phyloP scores from a whole-genome alignment of 768 basidiomycete genomes.

The Russula abietina region DNA sequence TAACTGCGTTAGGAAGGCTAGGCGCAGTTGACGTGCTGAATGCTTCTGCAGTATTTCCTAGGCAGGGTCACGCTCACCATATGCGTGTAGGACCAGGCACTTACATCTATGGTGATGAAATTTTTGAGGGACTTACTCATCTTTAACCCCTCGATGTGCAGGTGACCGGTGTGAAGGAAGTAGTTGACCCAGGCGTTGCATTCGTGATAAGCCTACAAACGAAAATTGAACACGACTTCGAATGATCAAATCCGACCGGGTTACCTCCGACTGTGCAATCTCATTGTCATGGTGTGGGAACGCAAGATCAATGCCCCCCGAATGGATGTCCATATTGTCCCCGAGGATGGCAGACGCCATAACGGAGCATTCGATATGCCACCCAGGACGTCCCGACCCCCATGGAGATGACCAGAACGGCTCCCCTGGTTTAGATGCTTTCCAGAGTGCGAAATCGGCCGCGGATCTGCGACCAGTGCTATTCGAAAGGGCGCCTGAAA shows the following conservation, averaged over 20 bases:
- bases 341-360: slow-evolving; percentile 94
- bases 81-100: slow-evolving; percentile 27
- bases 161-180: slow-evolving; percentile 95
- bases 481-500: slow-evolving; percentile 49
- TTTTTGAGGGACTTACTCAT: slow-evolving; percentile 99
- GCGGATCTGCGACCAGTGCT: slow-evolving; percentile 66
- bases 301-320: slow-evolving; percentile 93
- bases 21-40: slow-evolving; percentile 79
- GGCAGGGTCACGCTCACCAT: slow-evolving; percentile 14
- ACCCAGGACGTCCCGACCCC: slow-evolving; percentile 94
- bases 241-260: slow-evolving; percentile 6
- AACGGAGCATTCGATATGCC: slow-evolving; percentile 99
- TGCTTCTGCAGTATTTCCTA: slow-evolving; percentile 84
- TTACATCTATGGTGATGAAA: slow-evolving; percentile 92
- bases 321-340: slow-evolving; percentile 93
- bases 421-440: slow-evolving; percentile 92
- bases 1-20: slow-evolving; percentile 83
- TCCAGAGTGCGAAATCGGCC: slow-evolving; percentile 97
- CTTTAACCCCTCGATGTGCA: slow-evolving; percentile 97
- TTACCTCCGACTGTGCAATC: slow-evolving; percentile 91
- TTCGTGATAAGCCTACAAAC: slow-evolving; percentile 78
- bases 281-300: slow-evolving; percentile 99
- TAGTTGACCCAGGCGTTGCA: slow-evolving; percentile 96
- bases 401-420: slow-evolving; percentile 95
- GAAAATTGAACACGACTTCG: slow-evolving; percentile 14